These are phyloP conservation scores for Mycena olivaceomarginata DNA, from an alignment of 768 basidiomycete species.

Conservation along the genomic window DNA sequence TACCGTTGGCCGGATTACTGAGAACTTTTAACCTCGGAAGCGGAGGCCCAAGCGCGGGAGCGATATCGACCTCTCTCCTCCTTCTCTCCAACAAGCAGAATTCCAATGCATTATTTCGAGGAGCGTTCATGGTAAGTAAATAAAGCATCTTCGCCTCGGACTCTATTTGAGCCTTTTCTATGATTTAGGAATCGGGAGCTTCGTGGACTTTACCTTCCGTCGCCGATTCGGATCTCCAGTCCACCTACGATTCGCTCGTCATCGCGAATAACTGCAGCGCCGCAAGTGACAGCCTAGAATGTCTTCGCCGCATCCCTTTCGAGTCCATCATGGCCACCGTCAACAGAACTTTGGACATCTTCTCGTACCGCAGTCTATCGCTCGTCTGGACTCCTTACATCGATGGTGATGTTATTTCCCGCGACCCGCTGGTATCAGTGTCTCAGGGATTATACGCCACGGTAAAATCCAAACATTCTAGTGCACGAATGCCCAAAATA, in stretches of 20 bases:
- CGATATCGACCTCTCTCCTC: slow-evolving; percentile 11
- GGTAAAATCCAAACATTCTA: slow-evolving; percentile 12
- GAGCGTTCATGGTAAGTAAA: slow-evolving; percentile 22
- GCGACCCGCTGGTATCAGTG: slow-evolving; percentile 54
- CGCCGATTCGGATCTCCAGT: slow-evolving; percentile 2
- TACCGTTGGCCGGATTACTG: not conserved
- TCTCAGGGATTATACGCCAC: slow-evolving; percentile 57
- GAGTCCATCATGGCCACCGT: slow-evolving; percentile 54
- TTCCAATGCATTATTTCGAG: slow-evolving; percentile 20
- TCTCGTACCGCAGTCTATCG: slow-evolving; percentile 53
- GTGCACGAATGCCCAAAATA: not conserved
- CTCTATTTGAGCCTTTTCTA: not conserved
- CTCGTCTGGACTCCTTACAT: slow-evolving; percentile 62
- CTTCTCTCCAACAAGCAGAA: slow-evolving; percentile 22
- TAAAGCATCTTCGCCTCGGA: not conserved
- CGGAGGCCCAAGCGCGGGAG: slow-evolving; percentile 30
- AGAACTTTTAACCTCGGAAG: not conserved
- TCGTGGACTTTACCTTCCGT: not conserved
- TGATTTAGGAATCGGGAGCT: slow-evolving; percentile 9
- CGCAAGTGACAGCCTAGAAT: slow-evolving; percentile 53
- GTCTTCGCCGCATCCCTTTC: slow-evolving; percentile 56
- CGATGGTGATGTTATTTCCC: slow-evolving; percentile 61
- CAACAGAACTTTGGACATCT: slow-evolving; percentile 53
- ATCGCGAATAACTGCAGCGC: slow-evolving; percentile 48
- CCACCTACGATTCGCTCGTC: slow-evolving; percentile 28